These are phyloP conservation scores for Asterionellopsis glacialis DNA, from an alignment of 108 stramenopile genomes.

Conservation along the genomic window DNA sequence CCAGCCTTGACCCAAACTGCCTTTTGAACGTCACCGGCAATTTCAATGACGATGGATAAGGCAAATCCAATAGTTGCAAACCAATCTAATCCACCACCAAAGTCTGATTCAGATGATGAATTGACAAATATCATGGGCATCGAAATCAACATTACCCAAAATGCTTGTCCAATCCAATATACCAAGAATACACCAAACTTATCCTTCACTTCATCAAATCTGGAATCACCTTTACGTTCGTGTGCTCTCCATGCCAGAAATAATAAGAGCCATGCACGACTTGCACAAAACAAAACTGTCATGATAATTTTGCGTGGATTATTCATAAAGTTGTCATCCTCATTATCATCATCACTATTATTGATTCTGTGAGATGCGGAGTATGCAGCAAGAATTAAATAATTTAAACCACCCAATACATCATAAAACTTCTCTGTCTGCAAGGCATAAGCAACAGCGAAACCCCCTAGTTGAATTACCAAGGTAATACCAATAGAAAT, in stretches of 20 bases:
- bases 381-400: slow-evolving; percentile 32
- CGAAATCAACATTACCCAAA: slow-evolving; percentile 59
- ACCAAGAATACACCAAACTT: slow-evolving; percentile 40
- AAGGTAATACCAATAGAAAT: slow-evolving; percentile 18
- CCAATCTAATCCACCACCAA: no score
- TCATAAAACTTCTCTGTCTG: slow-evolving; percentile 67
- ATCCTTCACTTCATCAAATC: slow-evolving; percentile 56
- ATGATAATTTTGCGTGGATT: slow-evolving; percentile 18
- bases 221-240: slow-evolving; percentile 53
- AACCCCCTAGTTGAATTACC: slow-evolving; percentile 43
- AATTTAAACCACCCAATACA: slow-evolving; percentile 59
- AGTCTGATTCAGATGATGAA: background rate
- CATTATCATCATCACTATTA: background rate
- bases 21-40: slow-evolving; percentile 60
- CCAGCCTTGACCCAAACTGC: slow-evolving; percentile 48
- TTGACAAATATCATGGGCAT: slow-evolving; percentile 42
- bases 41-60: slow-evolving; percentile 39
- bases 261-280: slow-evolving; percentile 51
- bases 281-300: slow-evolving; percentile 43
- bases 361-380: background rate
- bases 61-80: slow-evolving; percentile 27
- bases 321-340: background rate
- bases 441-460: slow-evolving; percentile 37
- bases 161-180: slow-evolving; percentile 62
- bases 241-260: slow-evolving; percentile 70